Base-by-base conservation (phyloP, 345 rosid species). In the Populus tremula region DNA sequence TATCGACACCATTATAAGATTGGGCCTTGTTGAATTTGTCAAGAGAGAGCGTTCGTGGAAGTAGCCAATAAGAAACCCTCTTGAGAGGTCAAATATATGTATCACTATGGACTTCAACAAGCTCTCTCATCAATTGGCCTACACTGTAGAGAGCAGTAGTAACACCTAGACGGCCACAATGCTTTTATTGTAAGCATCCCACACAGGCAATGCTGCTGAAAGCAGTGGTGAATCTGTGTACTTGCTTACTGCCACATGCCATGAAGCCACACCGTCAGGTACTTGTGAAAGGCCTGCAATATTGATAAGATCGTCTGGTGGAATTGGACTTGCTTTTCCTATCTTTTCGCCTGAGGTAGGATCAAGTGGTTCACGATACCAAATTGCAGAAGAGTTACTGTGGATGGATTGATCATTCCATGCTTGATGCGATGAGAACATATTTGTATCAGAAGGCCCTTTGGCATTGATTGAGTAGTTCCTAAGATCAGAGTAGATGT, bases 181-280 rank as follows among this genome's bases (percentile, higher is more conserved):
- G 79, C 90, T 96, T 68, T 82, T 77, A 65, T 93, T 90, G 17
- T 89, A 78, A 70, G 99, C 82, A 78, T 90, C 98, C 88, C 91
- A 84, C 18, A 96, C 99, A 0, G 99, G 99, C 74, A 96, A 86
- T 65, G 99, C 99, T 4, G 99, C 99, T 8, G 97, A 93, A 78
- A 96, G 99, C 82, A 96, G 86, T 0, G 96, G 99, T 1, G 99
- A 93, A 83, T 92, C 92, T 13, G 92, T 89, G 72, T 79, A 89
- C 90, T 93, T 93, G 90, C 96, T 96, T 16, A 96, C 99, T 16
- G 98, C 94, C 7, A 91, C 99, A 65, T 96, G 98, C 99, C 99
- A 96, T 49, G 99, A 91, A 78, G 99, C 99, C 69, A 85, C 91
- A n/a, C 99, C 98, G 79, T 92, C 98, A 5, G 96, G 93, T 3